Conservation (phyloP, 1,139 yeast genomes). For the Pneumocystis oryctolagi region DNA sequence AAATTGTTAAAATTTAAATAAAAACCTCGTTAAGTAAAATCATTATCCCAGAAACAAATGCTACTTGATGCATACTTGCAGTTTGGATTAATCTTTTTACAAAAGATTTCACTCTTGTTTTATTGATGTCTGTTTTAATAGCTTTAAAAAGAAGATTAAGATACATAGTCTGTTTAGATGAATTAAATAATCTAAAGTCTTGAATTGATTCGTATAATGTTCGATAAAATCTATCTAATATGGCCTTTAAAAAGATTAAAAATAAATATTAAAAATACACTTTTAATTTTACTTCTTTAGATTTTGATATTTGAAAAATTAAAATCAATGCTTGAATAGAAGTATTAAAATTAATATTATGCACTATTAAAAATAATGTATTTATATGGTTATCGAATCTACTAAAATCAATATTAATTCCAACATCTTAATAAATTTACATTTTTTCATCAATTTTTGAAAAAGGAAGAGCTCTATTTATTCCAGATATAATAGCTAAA, state of each 20-base stretch:
- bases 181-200: slow-evolving; percentile 65
- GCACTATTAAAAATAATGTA: slow-evolving; percentile 78
- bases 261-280: neutral
- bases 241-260: slow-evolving; percentile 11
- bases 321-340: slow-evolving; percentile 82
- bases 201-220: slow-evolving; percentile 80
- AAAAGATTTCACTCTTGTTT: slow-evolving; percentile 66
- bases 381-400: slow-evolving; percentile 60
- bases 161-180: slow-evolving; percentile 83
- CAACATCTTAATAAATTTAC: neutral
- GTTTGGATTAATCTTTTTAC: slow-evolving; percentile 81
- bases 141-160: slow-evolving; percentile 75
- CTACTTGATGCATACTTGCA: slow-evolving; percentile 45
- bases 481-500: slow-evolving; percentile 84
- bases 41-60: slow-evolving; percentile 73
- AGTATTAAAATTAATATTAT: slow-evolving; percentile 86
- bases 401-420: neutral
- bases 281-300: slow-evolving; percentile 12
- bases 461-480: slow-evolving; percentile 92
- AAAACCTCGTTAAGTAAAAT: slow-evolving; percentile 46
- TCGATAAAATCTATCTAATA: slow-evolving; percentile 62
- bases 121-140: slow-evolving; percentile 53
- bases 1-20: neutral
- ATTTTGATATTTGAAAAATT: slow-evolving; percentile 51
- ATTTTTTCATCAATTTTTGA: slow-evolving; percentile 58